phyloP scores from a whole-genome alignment of 2,329 filamentous ascomycete species.

The Didymellaceae sp. region DNA sequence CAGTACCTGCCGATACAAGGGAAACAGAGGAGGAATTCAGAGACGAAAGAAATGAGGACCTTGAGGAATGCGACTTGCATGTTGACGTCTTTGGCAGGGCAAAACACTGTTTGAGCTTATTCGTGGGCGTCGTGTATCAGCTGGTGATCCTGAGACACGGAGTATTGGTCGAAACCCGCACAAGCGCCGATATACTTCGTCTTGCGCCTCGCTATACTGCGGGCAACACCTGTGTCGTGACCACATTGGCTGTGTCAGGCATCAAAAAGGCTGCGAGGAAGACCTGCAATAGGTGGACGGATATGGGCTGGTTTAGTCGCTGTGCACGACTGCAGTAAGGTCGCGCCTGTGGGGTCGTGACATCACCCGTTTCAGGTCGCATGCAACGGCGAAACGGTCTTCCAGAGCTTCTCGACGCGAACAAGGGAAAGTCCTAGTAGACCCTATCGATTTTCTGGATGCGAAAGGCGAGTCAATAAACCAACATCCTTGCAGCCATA shows the following conservation, averaged over 20 bases:
- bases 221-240: too few relatives aligned
- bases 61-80: too few relatives aligned
- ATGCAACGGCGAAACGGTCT: conserved; percentile 1
- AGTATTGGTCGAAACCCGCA: conserved; percentile 9
- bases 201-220: neutral
- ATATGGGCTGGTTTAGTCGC: too few relatives aligned
- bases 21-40: neutral
- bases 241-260: too few relatives aligned
- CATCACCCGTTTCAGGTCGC: conserved; percentile 14
- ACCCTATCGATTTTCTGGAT: neutral
- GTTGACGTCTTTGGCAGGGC: conserved; percentile 1
- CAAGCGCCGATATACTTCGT: neutral
- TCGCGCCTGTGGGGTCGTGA: conserved; percentile 3
- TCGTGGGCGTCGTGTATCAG: conserved; percentile 8
- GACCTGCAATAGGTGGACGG: too few relatives aligned
- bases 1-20: conserved; percentile 2
- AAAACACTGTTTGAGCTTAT: conserved; percentile 6
- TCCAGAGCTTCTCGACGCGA: neutral
- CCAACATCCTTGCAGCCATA: neutral
- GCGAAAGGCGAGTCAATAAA: neutral
- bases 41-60: neutral
- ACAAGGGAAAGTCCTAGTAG: neutral
- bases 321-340: neutral
- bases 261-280: too few relatives aligned
- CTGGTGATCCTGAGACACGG: conserved; percentile 13